Percentiles rank a stretch among this genome's conserved stretches.
phyloP scores from a whole-genome alignment of 306 rosid species.

The Ziziphus jujuba region DNA sequence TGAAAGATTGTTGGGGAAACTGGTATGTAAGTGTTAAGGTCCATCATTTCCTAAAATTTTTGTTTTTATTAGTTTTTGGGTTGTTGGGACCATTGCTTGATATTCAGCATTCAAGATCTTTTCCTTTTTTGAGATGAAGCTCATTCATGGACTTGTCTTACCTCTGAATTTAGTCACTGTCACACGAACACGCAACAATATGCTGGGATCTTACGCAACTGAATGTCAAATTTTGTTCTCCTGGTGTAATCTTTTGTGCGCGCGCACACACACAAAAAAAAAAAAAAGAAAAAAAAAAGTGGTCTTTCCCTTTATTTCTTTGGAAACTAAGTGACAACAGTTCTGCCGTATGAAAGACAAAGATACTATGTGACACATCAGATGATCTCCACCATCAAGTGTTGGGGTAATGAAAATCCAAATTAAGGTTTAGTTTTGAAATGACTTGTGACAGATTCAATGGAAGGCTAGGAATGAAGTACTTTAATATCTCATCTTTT shows the following conservation, averaged over 20 bases:
- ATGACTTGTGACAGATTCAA: conserved; percentile 2
- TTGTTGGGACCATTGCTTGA: not conserved
- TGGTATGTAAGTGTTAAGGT: not conserved
- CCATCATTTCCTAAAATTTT: not conserved
- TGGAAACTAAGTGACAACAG: not conserved
- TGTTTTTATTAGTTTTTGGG: not conserved
- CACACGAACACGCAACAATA: not conserved
- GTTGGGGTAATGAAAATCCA: conserved; percentile 10
- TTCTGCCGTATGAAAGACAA: not conserved
- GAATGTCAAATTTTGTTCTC: conserved; percentile 4
- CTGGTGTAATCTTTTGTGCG: not conserved
- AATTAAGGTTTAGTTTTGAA: conserved; percentile 4
- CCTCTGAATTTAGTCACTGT: conserved; percentile 5
- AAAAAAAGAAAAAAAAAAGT: no score
- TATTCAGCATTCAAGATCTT: not conserved
- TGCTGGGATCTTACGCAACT: conserved; percentile 19
- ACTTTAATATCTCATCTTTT: not conserved
- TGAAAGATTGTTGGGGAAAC: not conserved
- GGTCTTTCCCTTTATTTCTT: conserved; percentile 13
- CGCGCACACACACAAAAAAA: no score
- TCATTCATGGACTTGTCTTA: conserved; percentile 19
- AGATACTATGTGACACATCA: conserved; percentile 12
- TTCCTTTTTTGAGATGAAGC: conserved; percentile 5
- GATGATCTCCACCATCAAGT: conserved; percentile 19
- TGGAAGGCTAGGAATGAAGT: not conserved